These are phyloP conservation scores for Ceratobasidium papillatum DNA, from an alignment of 1,284 basidiomycete genomes.

Conservation along the genomic window DNA sequence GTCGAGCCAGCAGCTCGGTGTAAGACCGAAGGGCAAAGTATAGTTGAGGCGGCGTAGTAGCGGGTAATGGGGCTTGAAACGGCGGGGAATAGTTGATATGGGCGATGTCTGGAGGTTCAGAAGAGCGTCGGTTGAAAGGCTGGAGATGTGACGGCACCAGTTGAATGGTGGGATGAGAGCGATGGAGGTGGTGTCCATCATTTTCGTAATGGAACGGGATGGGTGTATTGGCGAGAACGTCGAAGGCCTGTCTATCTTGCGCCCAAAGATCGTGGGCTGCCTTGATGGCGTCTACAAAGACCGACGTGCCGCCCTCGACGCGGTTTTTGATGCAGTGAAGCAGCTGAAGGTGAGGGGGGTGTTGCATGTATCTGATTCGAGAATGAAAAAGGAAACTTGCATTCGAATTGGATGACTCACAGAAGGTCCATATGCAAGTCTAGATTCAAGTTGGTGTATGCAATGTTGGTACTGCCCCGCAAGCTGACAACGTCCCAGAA, in stretches of 20 bases:
- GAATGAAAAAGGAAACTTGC: neutral
- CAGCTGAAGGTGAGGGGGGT: slow-evolving; percentile 91
- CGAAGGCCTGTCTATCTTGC: slow-evolving; percentile 64
- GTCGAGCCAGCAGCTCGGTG: slow-evolving; percentile 66
- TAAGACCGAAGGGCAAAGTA: slow-evolving; percentile 75
- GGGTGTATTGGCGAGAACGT: slow-evolving; percentile 66
- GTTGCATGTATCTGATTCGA: slow-evolving; percentile 78
- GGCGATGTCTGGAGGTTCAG: slow-evolving; percentile 54
- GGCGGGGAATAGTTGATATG: slow-evolving; percentile 94
- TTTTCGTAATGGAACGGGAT: slow-evolving; percentile 93
- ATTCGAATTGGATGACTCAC: slow-evolving; percentile 59
- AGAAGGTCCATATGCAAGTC: slow-evolving; percentile 93
- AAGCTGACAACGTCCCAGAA: slow-evolving; percentile 91
- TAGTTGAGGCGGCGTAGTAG: slow-evolving; percentile 62
- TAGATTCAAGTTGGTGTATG: slow-evolving; percentile 91
- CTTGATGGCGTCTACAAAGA: slow-evolving; percentile 86
- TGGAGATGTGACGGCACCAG: slow-evolving; percentile 53
- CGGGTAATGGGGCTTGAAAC: slow-evolving; percentile 84
- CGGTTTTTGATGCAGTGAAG: slow-evolving; percentile 88
- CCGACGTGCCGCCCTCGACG: slow-evolving; percentile 84
- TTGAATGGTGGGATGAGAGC: slow-evolving; percentile 83
- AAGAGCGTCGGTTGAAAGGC: slow-evolving; percentile 38
- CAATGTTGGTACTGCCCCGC: slow-evolving; percentile 84
- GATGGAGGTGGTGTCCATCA: slow-evolving; percentile 85
- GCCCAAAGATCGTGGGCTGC: slow-evolving; percentile 69